Base-by-base conservation (phyloP, 495 filamentous ascomycete species). In the Lophiotrema nucula region DNA sequence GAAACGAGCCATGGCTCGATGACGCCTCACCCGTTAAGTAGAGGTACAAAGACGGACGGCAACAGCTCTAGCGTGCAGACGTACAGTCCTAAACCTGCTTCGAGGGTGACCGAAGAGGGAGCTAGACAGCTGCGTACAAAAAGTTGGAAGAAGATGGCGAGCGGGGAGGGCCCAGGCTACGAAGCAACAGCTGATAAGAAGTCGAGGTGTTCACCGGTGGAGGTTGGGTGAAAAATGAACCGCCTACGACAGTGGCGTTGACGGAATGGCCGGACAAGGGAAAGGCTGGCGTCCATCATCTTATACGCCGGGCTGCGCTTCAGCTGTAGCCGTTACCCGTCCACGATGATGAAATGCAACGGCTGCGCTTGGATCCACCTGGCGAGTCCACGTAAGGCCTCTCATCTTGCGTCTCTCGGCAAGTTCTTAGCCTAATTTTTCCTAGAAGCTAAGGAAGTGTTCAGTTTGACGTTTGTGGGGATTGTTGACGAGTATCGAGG, bases 161-260 rank as follows among this genome's bases (percentile, higher is more conserved):
- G n/a, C n/a, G n/a, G n/a, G n/a, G n/a, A n/a, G n/a, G n/a, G n/a
- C n/a, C n/a, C n/a, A n/a, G n/a, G n/a, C n/a, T n/a, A n/a, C n/a
- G n/a, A n/a, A n/a, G n/a, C n/a, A n/a, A n/a, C n/a, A n/a, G n/a
- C n/a, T n/a, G n/a, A n/a, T n/a, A n/a, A n/a, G n/a, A n/a, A n/a
- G n/a, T n/a, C n/a, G n/a, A n/a, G n/a, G n/a, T n/a, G n/a, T n/a
- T n/a, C n/a, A n/a, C n/a, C n/a, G n/a, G n/a, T n/a, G n/a, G n/a
- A n/a, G n/a, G n/a, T n/a, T n/a, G n/a, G 18, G 31, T 15, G 8
- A 8, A 35, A 8, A 35, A 35, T 35, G 31, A 8, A 22, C 50
- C 50, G 50, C 35, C 50, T 18, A 53, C 50, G 50, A 53, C 50
- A 53, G 50, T 53, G 50, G 50, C 50, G 50, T 43, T 33, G 23